phyloP scores from a whole-genome alignment of 2,329 filamentous ascomycete species.

The Didymosphaeria variabile region DNA sequence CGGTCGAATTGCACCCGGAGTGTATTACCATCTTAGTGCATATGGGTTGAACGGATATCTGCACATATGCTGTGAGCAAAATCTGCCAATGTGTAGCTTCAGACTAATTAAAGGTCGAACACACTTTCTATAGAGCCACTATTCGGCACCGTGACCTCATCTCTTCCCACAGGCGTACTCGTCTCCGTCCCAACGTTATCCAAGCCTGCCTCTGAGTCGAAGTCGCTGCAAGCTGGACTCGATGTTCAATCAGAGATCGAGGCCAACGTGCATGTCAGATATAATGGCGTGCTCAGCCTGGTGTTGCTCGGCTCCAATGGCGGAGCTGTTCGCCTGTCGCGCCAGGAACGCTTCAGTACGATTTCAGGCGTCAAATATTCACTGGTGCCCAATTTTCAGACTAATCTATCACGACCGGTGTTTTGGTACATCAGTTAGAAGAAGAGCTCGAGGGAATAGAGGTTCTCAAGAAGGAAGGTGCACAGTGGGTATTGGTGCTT shows the following conservation, averaged over 20 bases:
- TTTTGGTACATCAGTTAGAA: conserved; percentile 68
- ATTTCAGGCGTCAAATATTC: conserved; percentile 65
- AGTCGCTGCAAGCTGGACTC: conserved; percentile 60
- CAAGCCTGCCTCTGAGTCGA: conserved; percentile 58
- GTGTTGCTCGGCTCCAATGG: conserved; percentile 72
- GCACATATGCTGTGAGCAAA: neutral
- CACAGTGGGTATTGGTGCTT: conserved; percentile 69
- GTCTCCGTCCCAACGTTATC: conserved; percentile 70
- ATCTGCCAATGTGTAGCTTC: too few species aligned
- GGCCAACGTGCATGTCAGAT: conserved; percentile 68
- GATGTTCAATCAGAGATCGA: conserved; percentile 67
- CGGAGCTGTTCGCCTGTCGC: conserved; percentile 69
- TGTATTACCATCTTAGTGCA: neutral
- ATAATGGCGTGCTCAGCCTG: conserved; percentile 67
- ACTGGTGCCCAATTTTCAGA: conserved; percentile 64
- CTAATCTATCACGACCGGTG: conserved; percentile 71
- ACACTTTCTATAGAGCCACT: too few species aligned
- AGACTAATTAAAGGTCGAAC: too few species aligned
- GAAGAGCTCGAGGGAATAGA: conserved; percentile 67
- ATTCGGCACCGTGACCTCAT: conserved; percentile 31
- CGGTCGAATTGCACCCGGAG: conserved; percentile 6
- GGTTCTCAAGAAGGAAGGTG: conserved; percentile 65
- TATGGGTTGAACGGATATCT: neutral
- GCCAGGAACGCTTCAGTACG: conserved; percentile 64
- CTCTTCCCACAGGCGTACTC: conserved; percentile 50